Evolutionary conservation across 192 early-diverging fungal genomes (phyloP).

Genomic region (Podila horticola): DNA sequence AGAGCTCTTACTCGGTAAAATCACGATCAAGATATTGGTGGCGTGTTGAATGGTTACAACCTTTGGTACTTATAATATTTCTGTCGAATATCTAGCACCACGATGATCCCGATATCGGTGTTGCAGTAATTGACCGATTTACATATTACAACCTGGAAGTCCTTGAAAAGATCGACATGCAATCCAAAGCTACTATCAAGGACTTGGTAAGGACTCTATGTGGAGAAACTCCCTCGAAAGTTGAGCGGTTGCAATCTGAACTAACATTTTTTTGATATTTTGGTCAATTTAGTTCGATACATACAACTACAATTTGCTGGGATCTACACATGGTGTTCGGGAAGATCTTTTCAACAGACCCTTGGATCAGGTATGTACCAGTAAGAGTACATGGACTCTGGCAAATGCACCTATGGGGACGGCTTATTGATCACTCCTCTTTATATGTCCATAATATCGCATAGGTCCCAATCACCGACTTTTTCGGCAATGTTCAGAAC

Average conservation of each 20-base stretch:
- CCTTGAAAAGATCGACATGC: constrained; percentile 86
- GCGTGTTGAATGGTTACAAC: background rate
- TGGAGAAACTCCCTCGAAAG: background rate
- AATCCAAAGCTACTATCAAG: constrained; percentile 77
- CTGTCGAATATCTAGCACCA: constrained; percentile 67
- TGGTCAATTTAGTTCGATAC: constrained; percentile 71
- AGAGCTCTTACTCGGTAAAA: constrained; percentile 91
- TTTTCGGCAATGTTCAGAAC: constrained; percentile 95
- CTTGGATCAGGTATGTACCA: constrained; percentile 75
- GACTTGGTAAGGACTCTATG: constrained; percentile 65
- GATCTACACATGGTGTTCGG: constrained; percentile 87
- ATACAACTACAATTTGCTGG: constrained; percentile 79
- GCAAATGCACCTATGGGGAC: background rate
- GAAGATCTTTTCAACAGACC: constrained; percentile 84
- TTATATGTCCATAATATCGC: background rate
- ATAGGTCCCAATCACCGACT: constrained; percentile 87
- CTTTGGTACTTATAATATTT: background rate
- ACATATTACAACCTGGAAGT: constrained; percentile 97
- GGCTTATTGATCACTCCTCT: background rate
- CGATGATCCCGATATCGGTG: constrained; percentile 92
- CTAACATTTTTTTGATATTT: background rate
- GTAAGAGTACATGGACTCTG: background rate
- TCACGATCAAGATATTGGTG: background rate
- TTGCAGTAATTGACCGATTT: constrained; percentile 97
- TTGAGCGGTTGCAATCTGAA: background rate